Evolutionary conservation across 192 early-diverging fungal species (phyloP).

Genomic region (Lobosporangium transversale): DNA sequence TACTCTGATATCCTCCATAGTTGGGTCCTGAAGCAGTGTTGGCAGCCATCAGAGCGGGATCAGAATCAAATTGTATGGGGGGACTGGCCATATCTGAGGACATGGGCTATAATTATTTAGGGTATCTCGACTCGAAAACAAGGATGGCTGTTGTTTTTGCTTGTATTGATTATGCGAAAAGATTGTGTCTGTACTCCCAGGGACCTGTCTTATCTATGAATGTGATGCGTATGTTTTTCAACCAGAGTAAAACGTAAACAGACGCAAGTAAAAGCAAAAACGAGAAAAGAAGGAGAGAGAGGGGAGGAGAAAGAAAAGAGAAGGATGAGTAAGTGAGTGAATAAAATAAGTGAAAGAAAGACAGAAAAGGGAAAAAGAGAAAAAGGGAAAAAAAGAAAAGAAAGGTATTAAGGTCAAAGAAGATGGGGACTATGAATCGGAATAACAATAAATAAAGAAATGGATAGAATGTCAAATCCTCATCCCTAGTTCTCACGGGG

Average conservation of each 20-base stretch:
- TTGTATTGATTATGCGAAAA: background rate
- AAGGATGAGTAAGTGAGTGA: background rate
- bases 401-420: slow-evolving; percentile 4
- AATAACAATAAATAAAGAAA: slow-evolving; percentile 7
- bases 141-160: background rate
- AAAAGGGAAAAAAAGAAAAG: slow-evolving; percentile 6
- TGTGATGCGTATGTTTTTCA: slow-evolving; percentile 3
- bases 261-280: background rate
- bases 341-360: background rate
- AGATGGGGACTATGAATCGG: background rate
- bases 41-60: slow-evolving; percentile 34
- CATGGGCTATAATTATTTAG: slow-evolving; percentile 18
- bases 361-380: background rate
- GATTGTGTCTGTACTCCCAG: background rate
- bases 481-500: slow-evolving; percentile 38
- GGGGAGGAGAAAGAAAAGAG: background rate
- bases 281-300: background rate
- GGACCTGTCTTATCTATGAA: background rate
- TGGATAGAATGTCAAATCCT: background rate
- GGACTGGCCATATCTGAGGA: slow-evolving; percentile 52
- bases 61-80: slow-evolving; percentile 47
- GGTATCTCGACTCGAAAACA: too few species aligned
- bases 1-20: slow-evolving; percentile 31
- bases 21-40: slow-evolving; percentile 21
- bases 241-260: background rate